Conservation (phyloP, 495 filamentous ascomycete species). For the Aspergillus olivimuriae region DNA sequence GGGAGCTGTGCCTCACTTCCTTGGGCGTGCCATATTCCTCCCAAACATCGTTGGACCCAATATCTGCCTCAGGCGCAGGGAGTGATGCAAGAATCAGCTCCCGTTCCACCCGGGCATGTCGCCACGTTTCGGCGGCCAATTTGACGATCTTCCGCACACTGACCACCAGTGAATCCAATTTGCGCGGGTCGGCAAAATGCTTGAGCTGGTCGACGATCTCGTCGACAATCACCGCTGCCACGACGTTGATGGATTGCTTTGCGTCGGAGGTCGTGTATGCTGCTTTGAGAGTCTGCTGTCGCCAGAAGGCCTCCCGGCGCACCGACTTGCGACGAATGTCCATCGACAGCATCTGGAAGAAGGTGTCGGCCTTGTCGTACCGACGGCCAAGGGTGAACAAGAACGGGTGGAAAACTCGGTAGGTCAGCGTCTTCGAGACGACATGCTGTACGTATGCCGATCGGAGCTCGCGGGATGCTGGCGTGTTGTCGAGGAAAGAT, state of each 20-base stretch:
- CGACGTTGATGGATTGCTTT: conserved; percentile 56
- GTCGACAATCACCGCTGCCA: conserved; percentile 53
- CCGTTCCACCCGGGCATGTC: conserved; percentile 55
- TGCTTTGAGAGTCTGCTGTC: conserved; percentile 58
- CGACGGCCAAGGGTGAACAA: conserved; percentile 55
- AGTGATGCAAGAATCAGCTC: conserved; percentile 54
- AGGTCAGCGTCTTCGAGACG: conserved; percentile 52
- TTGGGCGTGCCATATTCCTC: conserved; percentile 31
- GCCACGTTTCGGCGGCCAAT: conserved; percentile 58
- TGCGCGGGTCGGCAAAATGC: conserved; percentile 50
- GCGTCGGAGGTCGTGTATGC: conserved; percentile 57
- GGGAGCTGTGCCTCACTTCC: conserved; percentile 13
- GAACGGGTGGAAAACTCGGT: conserved; percentile 60
- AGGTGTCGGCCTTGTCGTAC: conserved; percentile 56
- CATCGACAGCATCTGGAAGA: conserved; percentile 56
- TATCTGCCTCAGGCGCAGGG: conserved; percentile 40
- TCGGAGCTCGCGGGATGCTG: conserved; percentile 49
- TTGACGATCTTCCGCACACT: conserved; percentile 55
- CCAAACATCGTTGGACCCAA: conserved; percentile 39
- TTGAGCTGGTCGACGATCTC: conserved; percentile 54
- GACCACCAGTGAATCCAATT: conserved; percentile 45
- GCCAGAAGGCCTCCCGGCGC: conserved; percentile 57
- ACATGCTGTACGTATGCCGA: conserved; percentile 55
- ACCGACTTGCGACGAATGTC: conserved; percentile 57
- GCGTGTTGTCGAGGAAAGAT: conserved; percentile 47